A percentile compares a stretch with the other conserved stretches of the same genome.
Conservation (phyloP, 352 stramenopile genomes). For the Globisporangium takayamanum region DNA sequence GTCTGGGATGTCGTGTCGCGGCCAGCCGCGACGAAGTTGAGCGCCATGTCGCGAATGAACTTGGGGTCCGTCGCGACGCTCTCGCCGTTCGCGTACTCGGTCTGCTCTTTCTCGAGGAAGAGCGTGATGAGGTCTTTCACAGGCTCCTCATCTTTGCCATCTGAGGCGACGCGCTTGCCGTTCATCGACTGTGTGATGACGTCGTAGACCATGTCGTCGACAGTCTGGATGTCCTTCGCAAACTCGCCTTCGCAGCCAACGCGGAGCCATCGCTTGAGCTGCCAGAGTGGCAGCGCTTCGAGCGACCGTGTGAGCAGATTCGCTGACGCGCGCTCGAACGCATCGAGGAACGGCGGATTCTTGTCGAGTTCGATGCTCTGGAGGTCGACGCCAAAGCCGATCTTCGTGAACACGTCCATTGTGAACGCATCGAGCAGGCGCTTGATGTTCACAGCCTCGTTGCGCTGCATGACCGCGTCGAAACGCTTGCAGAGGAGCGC, state of each 20-base stretch:
- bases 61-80: slow-evolving; percentile 1
- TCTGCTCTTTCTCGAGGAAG: slow-evolving; percentile 31
- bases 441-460: slow-evolving; percentile 14
- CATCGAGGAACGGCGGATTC: slow-evolving; percentile 19
- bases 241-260: slow-evolving; percentile 10
- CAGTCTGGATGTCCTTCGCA: slow-evolving; percentile 4
- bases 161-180: not conserved
- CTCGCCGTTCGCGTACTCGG: slow-evolving; percentile 6
- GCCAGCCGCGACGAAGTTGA: slow-evolving; percentile 76
- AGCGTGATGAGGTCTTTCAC: slow-evolving; percentile 36
- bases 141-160: not conserved
- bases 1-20: slow-evolving; percentile 68
- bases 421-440: slow-evolving; percentile 33
- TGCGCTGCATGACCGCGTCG: not conserved
- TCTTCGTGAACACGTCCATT: slow-evolving; percentile 52
- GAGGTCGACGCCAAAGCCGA: slow-evolving; percentile 46
- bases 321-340: slow-evolving; percentile 24
- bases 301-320: slow-evolving; percentile 15
- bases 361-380: slow-evolving; percentile 13
- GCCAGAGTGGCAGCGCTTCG: slow-evolving; percentile 18
- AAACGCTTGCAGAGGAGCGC: slow-evolving; percentile 11
- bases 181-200: slow-evolving; percentile 10
- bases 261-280: slow-evolving; percentile 17
- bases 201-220: slow-evolving; percentile 8
- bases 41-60: slow-evolving; percentile 69